Evolutionary conservation across 495 filamentous ascomycete genomes (phyloP), one percentile per base, ranked within the genome.

Genomic region (Xylaria telfairii): DNA sequence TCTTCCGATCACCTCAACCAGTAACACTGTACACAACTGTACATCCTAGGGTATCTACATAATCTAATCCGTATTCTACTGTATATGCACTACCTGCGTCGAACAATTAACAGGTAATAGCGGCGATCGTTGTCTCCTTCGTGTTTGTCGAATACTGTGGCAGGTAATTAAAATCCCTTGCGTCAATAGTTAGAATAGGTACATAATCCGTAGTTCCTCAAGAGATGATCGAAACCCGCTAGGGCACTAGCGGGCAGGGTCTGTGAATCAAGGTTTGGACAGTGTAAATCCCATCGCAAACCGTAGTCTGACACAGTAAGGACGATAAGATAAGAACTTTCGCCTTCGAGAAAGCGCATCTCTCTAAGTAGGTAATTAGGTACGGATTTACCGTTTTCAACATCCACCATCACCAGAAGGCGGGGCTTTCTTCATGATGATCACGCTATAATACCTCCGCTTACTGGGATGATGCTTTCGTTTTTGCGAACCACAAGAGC

Each of bases 401-500:
- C 61, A 30, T 30, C 61, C 24, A 46, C 41, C 42, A 51, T 42
- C 13, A 69, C 19, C 42, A 70, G 54, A 70, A 42, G 37, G 30
- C 30, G 54, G 59, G 57, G n/a, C 30, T 44, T n/a, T 34, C 28
- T 46, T 46, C 57, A 15, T 32, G 13, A 62, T 62, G 68, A 62
- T 61, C 42, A 4, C 2, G 56, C 28, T 34, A 5, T 56, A 53
- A 19, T 21, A 34, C 13, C 47, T 37, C 30, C 17, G 19, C 65
- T 10, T 12, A 32, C 9, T 26, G 12, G 21, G 44, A 51, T 30
- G 19, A 78, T 78, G 73, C 65, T 67, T 71, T 76, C 69, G 51
- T 64, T 74, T 37, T 7, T 34, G 37, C 63, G 68, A 53, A 32
- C 46, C 60, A 56, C 66, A 60, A 71, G 68, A 69, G 64, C 73